Conservation (phyloP, 768 basidiomycete species). For the Guyanaporus albipodus region DNA sequence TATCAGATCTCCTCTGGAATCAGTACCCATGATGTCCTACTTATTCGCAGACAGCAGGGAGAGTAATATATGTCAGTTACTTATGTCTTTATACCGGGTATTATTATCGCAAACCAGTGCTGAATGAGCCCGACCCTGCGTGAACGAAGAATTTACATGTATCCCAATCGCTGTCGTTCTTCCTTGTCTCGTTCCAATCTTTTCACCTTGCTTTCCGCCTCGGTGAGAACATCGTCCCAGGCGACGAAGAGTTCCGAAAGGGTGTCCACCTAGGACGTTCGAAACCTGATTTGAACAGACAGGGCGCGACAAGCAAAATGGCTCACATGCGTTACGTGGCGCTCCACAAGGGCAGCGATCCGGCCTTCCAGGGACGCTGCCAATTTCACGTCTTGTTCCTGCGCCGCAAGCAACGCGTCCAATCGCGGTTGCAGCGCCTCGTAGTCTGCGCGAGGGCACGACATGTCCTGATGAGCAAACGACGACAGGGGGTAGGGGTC, state of each 20-base stretch:
- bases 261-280: constrained; percentile 58
- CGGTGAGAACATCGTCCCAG: constrained; percentile 77
- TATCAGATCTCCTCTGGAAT: constrained; percentile 12
- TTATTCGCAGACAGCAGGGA: constrained; percentile 8
- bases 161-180: constrained; percentile 59
- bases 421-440: constrained; percentile 67
- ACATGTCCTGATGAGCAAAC: no score
- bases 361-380: constrained; percentile 61
- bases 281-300: not conserved
- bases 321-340: constrained; percentile 67
- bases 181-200: constrained; percentile 57
- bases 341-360: constrained; percentile 60
- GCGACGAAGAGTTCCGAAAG: constrained; percentile 81
- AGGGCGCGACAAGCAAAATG: not conserved
- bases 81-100: constrained; percentile 18
- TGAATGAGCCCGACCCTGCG: not conserved
- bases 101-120: constrained; percentile 7
- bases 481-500: no score
- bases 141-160: constrained; percentile 34
- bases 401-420: constrained; percentile 50
- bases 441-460: constrained; percentile 40
- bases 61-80: constrained; percentile 18
- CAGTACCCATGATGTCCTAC: constrained; percentile 11
- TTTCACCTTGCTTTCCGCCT: constrained; percentile 56
- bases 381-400: constrained; percentile 55